Evolutionary conservation across 2,329 filamentous ascomycete genomes (phyloP), one percentile per base, ranked within the genome.

Genomic region (Trichoderma cornu-damae): DNA sequence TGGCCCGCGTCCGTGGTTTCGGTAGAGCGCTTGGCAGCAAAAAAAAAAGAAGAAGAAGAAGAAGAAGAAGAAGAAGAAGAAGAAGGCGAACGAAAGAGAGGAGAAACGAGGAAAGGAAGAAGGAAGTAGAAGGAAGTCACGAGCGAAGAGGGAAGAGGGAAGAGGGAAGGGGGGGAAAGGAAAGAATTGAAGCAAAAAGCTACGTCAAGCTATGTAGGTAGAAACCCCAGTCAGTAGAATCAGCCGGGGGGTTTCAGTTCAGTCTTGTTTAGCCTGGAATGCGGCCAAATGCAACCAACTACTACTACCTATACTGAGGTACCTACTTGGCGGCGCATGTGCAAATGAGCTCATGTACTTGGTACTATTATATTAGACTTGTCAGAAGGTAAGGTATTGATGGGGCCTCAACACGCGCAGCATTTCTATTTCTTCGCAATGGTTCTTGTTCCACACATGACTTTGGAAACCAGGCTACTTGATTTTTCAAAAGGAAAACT

Each of bases 221-320:
- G 30, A 43, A 53, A 43, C 8, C 49, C n/a, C n/a, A n/a, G n/a
- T n/a, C 49, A 52, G 20, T 38, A 38, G 30, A 34, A n/a, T 32
- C 20, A 43, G 20, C 40, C 40, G 40, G 38, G 38, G 49, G n/a
- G n/a, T n/a, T n/a, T n/a, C n/a, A n/a, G n/a, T n/a, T 52, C 11
- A 11, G 35, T 51, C 48, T 43, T 30, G 35, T 52, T 52, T 52
- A 52, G 49, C 49, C 49, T 34, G 44, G 44, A 47, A 47, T 32
- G 44, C 18, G 8, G 44, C 44, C 12, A 22, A 52, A 28, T 34
- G n/a, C n/a, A n/a, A n/a, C n/a, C n/a, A n/a, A n/a, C n/a, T n/a
- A n/a, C n/a, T n/a, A n/a, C n/a, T n/a, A n/a, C n/a, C n/a, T n/a
- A n/a, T n/a, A n/a, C n/a, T n/a, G n/a, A n/a, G n/a, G n/a, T n/a